These are phyloP conservation scores for Hyaloscypha finlandica DNA, from an alignment of 495 filamentous ascomycete genomes.

Conservation along the genomic window DNA sequence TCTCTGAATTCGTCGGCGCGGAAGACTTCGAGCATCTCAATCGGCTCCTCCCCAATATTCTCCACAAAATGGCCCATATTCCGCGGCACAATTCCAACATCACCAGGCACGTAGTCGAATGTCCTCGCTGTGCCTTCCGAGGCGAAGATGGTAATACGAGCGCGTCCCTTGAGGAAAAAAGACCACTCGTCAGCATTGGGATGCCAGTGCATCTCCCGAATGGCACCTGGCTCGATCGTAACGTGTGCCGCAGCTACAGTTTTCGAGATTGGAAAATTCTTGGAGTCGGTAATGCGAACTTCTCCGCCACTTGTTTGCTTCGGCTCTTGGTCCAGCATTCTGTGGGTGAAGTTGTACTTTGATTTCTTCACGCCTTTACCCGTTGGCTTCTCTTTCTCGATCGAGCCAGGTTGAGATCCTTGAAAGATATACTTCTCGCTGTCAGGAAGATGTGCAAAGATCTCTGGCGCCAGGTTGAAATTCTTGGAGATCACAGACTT, in stretches of 20 bases:
- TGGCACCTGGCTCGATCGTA: slow-evolving; percentile 65
- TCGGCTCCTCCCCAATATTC: slow-evolving; percentile 68
- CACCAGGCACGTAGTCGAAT: slow-evolving; percentile 64
- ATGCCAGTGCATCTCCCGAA: slow-evolving; percentile 83
- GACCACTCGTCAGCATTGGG: slow-evolving; percentile 74
- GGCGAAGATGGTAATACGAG: slow-evolving; percentile 65
- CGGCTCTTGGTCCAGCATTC: slow-evolving; percentile 20
- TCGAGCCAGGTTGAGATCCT: slow-evolving; percentile 40
- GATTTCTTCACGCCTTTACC: slow-evolving; percentile 22
- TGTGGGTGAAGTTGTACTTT: slow-evolving; percentile 24
- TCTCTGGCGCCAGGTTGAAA: slow-evolving; percentile 44
- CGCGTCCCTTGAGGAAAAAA: slow-evolving; percentile 70
- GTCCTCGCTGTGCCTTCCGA: slow-evolving; percentile 60
- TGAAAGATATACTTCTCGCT: slow-evolving; percentile 72
- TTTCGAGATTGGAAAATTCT: slow-evolving; percentile 58
- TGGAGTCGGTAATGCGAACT: slow-evolving; percentile 44
- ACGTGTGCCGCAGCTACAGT: slow-evolving; percentile 65
- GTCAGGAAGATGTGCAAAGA: slow-evolving; percentile 58
- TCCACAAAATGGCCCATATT: slow-evolving; percentile 72
- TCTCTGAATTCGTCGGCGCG: slow-evolving; percentile 58
- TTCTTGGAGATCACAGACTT: slow-evolving; percentile 28
- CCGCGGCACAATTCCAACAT: slow-evolving; percentile 65
- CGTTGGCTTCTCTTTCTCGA: slow-evolving; percentile 21
- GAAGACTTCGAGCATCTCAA: slow-evolving; percentile 67
- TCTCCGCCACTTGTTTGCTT: slow-evolving; percentile 22